phyloP scores from a whole-genome alignment of 352 stramenopile genomes.

The Globisporangium spiculum region DNA sequence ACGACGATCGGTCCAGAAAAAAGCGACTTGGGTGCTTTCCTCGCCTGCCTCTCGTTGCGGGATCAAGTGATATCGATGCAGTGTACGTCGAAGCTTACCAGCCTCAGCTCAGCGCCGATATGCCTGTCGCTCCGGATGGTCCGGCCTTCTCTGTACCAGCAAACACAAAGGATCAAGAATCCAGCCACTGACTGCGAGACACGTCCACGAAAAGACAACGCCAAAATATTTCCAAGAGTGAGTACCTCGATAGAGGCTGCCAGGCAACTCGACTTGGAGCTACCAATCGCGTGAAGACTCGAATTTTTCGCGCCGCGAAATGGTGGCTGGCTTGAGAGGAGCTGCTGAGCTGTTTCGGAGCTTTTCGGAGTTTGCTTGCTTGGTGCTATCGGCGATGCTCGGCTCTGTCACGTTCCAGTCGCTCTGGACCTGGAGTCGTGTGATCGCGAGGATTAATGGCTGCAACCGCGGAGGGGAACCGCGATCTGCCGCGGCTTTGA shows the following conservation, averaged over 20 bases:
- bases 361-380: too few species aligned
- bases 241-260: slow-evolving; percentile 10
- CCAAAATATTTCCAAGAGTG: not conserved
- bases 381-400: not conserved
- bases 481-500: not conserved
- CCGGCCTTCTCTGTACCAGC: not conserved
- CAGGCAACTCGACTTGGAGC: not conserved
- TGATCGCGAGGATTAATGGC: not conserved
- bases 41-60: not conserved
- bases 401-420: not conserved
- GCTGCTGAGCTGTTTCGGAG: not conserved
- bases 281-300: not conserved
- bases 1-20: slow-evolving; percentile 3
- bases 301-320: not conserved
- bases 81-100: not conserved
- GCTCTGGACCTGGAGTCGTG: not conserved
- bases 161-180: not conserved
- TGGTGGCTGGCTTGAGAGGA: slow-evolving; percentile 1
- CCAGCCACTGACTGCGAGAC: slow-evolving; percentile 5
- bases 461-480: not conserved
- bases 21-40: not conserved
- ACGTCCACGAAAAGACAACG: not conserved
- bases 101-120: not conserved
- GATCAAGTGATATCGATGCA: not conserved
- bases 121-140: not conserved